Base-by-base conservation (phyloP, 1,139 yeast species). In the Candida sojae region DNA sequence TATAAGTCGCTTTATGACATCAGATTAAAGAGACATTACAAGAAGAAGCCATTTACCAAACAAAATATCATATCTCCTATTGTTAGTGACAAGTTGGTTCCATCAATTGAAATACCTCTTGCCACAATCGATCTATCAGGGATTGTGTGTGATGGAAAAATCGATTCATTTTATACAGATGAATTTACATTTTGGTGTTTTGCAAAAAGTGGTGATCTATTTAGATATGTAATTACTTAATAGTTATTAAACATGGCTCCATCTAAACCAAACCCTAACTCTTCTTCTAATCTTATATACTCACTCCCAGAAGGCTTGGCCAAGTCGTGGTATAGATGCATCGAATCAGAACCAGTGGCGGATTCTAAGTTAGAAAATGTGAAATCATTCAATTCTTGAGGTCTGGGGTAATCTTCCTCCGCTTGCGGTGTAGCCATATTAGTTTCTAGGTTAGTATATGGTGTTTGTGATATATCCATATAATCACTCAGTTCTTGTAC, bases 131-230 rank as follows among this genome's bases (percentile, higher is more conserved):
- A 75, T 54, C 57, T 75, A 42, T 64, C 75, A 1, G 52, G 55
- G 34, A 65, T 68, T 55, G 57, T 66, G 5, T 57, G 57, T 12
- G 71, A 70, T 53, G 83, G 84, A 1, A 70, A 80, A 49, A 61
- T 80, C 35, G 71, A 73, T 44, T 77, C 79, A 2, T 61, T 79
- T 33, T 66, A 67, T 50, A 60, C 78, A 38, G 78, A 72, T 42
- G 57, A 65, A 2, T 51, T 53, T 21, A 66, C 64, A 46, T 69
- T 81, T 43, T 81, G 84, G 85, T 73, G 79, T 26, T 77, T 75
- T 61, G 73, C 77, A 2, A 71, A 74, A 44, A 75, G 73, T 40
- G 86, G 86, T 2, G 86, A 82, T 60, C 61, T 80, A 10, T 70
- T 80, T 43, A 70, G 71, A 44, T 66, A 63, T 47, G 45, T 45